Evolutionary conservation across 2,329 filamentous ascomycete species (phyloP).

Genomic region (Xylaria sp.): DNA sequence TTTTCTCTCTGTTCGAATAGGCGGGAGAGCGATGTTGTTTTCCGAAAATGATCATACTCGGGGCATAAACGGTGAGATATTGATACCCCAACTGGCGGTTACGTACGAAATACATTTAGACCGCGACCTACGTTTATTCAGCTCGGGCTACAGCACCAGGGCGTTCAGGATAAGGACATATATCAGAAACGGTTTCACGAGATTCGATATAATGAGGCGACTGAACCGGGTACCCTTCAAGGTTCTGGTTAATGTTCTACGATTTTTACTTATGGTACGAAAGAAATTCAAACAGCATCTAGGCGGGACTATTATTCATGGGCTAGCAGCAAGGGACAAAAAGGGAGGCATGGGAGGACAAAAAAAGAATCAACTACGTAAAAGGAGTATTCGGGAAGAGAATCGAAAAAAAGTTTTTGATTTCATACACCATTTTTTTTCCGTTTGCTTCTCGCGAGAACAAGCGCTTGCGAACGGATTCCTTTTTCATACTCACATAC

Average conservation of each 20-base stretch:
- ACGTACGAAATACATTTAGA: conserved; percentile 27
- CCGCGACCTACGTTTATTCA: conserved; percentile 21
- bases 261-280: conserved; percentile 9
- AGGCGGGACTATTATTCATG: not conserved
- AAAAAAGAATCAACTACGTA: not conserved
- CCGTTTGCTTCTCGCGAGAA: not conserved
- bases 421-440: not conserved
- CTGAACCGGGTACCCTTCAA: not conserved
- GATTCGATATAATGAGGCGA: conserved; percentile 21
- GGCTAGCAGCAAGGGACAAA: not conserved
- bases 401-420: conserved; percentile 22
- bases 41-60: conserved; percentile 26
- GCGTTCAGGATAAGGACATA: conserved; percentile 25
- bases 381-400: conserved; percentile 17
- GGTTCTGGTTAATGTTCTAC: not conserved
- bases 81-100: conserved; percentile 35
- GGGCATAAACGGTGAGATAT: conserved; percentile 28
- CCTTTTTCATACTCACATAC: too few relatives aligned
- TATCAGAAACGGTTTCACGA: conserved; percentile 5
- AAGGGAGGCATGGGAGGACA: not conserved
- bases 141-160: conserved; percentile 23
- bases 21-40: conserved; percentile 15
- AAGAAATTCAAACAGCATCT: not conserved
- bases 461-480: conserved; percentile 8
- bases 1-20: not conserved